A percentile compares a stretch with the other conserved stretches of the same genome.
These are phyloP conservation scores for Lentinula lateritia DNA, from an alignment of 768 basidiomycete species.

Conservation along the genomic window DNA sequence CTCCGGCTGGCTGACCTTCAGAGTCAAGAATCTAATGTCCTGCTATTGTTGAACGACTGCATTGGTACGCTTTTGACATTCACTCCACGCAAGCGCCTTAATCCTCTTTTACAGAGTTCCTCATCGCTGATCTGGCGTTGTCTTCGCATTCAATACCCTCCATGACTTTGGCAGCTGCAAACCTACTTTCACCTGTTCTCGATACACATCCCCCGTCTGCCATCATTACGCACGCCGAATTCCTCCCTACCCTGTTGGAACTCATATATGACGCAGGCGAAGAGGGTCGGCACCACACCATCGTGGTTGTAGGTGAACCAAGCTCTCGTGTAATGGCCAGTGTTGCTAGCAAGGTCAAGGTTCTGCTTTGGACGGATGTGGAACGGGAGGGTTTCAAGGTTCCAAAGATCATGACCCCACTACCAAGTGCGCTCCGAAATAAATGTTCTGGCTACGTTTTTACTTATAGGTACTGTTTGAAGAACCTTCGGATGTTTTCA, in stretches of 20 bases:
- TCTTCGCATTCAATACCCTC: constrained; percentile 65
- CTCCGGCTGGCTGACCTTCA: constrained; percentile 48
- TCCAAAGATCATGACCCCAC: constrained; percentile 36
- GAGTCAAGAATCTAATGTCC: constrained; percentile 56
- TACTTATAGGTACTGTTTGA: constrained; percentile 8
- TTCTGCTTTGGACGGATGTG: constrained; percentile 65
- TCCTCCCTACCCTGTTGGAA: constrained; percentile 68
- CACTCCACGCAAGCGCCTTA: background rate
- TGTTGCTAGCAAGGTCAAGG: constrained; percentile 44
- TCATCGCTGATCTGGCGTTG: constrained; percentile 76
- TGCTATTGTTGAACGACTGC: constrained; percentile 76
- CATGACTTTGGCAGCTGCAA: constrained; percentile 54
- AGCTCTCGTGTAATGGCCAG: constrained; percentile 39
- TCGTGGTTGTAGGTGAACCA: constrained; percentile 71
- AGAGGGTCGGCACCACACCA: constrained; percentile 38
- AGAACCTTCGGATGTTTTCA: constrained; percentile 63
- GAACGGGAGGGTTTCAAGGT: constrained; percentile 59
- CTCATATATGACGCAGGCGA: constrained; percentile 59
- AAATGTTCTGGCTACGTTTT: background rate
- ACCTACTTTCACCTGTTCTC: constrained; percentile 58
- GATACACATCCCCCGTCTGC: constrained; percentile 65
- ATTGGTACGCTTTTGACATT: constrained; percentile 43
- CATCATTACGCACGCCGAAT: constrained; percentile 63
- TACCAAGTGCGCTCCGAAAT: constrained; percentile 43
- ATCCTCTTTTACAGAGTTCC: constrained; percentile 48